A percentile compares a stretch with the other conserved stretches of the same genome.
Conservation (phyloP, 441 rosid genomes). For the Populus trichocarpa region DNA sequence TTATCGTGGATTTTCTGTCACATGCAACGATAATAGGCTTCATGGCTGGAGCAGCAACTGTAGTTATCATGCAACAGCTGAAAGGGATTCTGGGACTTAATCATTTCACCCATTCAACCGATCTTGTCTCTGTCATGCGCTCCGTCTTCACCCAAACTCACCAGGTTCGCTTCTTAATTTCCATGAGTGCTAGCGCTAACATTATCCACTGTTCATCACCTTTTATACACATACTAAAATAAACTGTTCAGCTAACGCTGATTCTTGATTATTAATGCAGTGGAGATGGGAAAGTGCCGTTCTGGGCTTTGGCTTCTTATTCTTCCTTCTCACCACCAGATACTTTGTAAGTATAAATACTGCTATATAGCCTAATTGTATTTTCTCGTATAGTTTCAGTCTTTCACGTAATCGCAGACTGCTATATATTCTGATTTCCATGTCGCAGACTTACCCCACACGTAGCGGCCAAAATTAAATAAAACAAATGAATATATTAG, state of each 20-base stretch:
- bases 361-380: not conserved
- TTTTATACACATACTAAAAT: too few species aligned
- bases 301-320: conserved; percentile 72
- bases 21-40: conserved; percentile 96
- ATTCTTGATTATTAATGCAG: conserved; percentile 33
- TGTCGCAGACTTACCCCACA: not conserved
- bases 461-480: not conserved
- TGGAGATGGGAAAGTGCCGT: conserved; percentile 98
- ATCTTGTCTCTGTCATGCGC: conserved; percentile 70
- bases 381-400: not conserved
- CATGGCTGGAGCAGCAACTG: conserved; percentile 98
- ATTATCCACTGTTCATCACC: not conserved
- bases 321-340: conserved; percentile 71
- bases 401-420: not conserved
- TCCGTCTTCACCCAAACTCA: conserved; percentile 82
- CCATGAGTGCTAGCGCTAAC: not conserved
- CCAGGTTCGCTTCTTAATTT: conserved; percentile 42
- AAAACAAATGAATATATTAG: not conserved
- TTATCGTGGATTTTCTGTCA: conserved; percentile 86
- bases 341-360: conserved; percentile 50
- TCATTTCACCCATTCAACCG: conserved; percentile 75
- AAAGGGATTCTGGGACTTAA: conserved; percentile 82
- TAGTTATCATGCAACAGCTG: conserved; percentile 84
- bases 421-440: not conserved
- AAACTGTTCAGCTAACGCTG: not conserved